Base-by-base conservation (phyloP, 129 eudicot species). In the Flaveria trinervia region DNA sequence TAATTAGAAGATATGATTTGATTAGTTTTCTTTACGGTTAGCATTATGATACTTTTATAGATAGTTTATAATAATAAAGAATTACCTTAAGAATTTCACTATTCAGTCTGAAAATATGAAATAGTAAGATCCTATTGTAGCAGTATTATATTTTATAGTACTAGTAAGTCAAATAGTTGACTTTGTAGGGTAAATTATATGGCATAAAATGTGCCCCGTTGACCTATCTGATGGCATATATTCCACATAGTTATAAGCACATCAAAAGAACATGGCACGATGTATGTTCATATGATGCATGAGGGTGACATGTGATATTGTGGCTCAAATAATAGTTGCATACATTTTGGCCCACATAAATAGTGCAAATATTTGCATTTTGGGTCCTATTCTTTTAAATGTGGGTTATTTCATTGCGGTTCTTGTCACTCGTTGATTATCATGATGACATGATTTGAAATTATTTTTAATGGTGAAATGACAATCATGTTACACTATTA, bases 241-340 rank as follows among this genome's bases (percentile, higher is more conserved):
- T 80, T 80, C 83, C 20, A 23, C 9, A 16, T 65, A 79, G 57
- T 18, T 41, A 62, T 55, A 33, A 78, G 61, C 49, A 60, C 39
- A 77, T 68, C 68, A 36, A 68, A 65, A 68, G 78, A 80, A 80
- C 83, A 80, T 80, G 79, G 79, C 83, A 80, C 83, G 79, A 80
- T 80, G 60, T 73, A 62, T 80, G 83, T 73, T 49, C 61, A 64
- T 73, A 79, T 48, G 77, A 79, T 62, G 61, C 65, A 54, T 72
- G 83, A 79, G 72, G 74, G 75, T 80, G 83, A 80, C 83, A 73
- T 80, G 83, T 73, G 83, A 80, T 55, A 73, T 73, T 80, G 79
- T 80, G 83, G 83, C 79, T 79, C 70, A 36, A 65, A 80, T 80
- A 39, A 66, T 80, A 25, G 33, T 65, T 71, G 16, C 77, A 71